These are phyloP conservation scores for Boletellus emodensis DNA, from an alignment of 768 basidiomycete genomes.

Conservation along the genomic window DNA sequence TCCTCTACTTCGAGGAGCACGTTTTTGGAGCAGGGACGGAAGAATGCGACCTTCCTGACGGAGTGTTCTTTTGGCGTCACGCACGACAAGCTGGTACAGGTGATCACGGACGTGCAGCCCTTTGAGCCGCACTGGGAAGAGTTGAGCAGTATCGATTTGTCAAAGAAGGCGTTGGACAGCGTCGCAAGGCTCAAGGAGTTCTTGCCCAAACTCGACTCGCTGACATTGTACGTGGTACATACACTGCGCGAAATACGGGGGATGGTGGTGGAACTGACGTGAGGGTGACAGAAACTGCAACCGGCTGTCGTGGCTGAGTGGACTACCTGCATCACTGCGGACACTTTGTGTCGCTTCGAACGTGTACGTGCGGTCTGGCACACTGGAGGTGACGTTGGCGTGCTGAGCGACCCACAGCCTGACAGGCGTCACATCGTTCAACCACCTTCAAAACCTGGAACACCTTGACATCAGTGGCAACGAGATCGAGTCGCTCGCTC, in stretches of 20 bases:
- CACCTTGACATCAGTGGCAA: slow-evolving; percentile 89
- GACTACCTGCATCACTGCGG: slow-evolving; percentile 66
- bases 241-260: not conserved
- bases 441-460: slow-evolving; percentile 82
- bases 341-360: slow-evolving; percentile 77
- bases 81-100: slow-evolving; percentile 86
- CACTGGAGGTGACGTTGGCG: slow-evolving; percentile 9
- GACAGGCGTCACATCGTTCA: slow-evolving; percentile 82
- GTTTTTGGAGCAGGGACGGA: slow-evolving; percentile 30
- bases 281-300: slow-evolving; percentile 57
- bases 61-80: slow-evolving; percentile 95
- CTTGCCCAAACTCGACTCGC: slow-evolving; percentile 69
- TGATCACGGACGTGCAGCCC: slow-evolving; percentile 92
- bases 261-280: slow-evolving; percentile 13
- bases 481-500: slow-evolving; percentile 79
- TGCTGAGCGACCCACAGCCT: slow-evolving; percentile 47
- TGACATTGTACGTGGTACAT: slow-evolving; percentile 63
- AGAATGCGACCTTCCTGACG: slow-evolving; percentile 75
- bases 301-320: slow-evolving; percentile 75
- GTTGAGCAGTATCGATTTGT: slow-evolving; percentile 68
- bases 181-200: slow-evolving; percentile 83
- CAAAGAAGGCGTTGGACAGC: slow-evolving; percentile 55
- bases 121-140: slow-evolving; percentile 95
- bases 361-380: slow-evolving; percentile 39
- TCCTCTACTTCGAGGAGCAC: slow-evolving; percentile 45